Evolutionary conservation across 768 basidiomycete genomes (phyloP).

Genomic region (Steccherinum ochraceum): DNA sequence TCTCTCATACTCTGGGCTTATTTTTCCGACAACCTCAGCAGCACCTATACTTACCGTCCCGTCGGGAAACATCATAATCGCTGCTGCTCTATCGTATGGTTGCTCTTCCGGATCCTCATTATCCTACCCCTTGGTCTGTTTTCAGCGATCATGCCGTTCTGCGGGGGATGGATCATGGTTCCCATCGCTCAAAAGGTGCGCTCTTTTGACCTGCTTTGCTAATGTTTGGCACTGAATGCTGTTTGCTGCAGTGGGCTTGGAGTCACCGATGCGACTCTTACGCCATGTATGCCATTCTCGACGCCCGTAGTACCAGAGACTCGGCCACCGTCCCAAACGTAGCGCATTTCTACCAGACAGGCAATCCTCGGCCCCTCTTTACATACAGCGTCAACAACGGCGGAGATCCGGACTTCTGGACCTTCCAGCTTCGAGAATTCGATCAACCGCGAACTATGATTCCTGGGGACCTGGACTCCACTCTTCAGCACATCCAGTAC

Average conservation of each 20-base stretch:
- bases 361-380: background rate
- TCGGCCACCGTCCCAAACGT: constrained; percentile 6
- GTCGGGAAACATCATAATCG: background rate
- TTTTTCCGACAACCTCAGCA: too few relatives aligned
- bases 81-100: background rate
- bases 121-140: constrained; percentile 1
- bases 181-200: constrained; percentile 8
- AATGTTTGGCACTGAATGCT: too few relatives aligned
- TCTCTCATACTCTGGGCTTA: background rate
- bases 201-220: background rate
- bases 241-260: constrained; percentile 8
- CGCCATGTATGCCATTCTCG: constrained; percentile 11
- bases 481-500: constrained; percentile 8
- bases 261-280: constrained; percentile 10
- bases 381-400: constrained; percentile 11
- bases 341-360: constrained; percentile 9
- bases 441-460: constrained; percentile 3
- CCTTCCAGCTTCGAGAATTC: constrained; percentile 9
- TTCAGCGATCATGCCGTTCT: constrained; percentile 10
- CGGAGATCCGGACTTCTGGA: constrained; percentile 7
- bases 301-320: constrained; percentile 6
- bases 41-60: background rate
- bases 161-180: constrained; percentile 7
- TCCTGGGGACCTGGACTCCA: constrained; percentile 6
- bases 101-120: constrained; percentile 2